Percentiles rank a stretch among this genome's conserved stretches.
These are phyloP conservation scores for Aspergillus cejpii DNA, from an alignment of 2,329 filamentous ascomycete species.

Conservation along the genomic window DNA sequence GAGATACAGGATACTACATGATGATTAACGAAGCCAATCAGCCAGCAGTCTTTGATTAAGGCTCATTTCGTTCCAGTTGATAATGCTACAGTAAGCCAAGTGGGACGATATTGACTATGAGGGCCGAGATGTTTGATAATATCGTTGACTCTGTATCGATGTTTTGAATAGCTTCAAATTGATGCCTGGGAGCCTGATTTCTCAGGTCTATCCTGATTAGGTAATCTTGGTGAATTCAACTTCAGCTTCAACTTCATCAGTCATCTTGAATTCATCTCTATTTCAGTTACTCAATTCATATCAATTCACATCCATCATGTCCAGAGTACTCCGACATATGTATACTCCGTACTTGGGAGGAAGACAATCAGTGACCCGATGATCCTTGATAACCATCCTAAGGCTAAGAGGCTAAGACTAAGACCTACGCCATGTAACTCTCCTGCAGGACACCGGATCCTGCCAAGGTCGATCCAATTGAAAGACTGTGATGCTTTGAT, in stretches of 20 bases:
- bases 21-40: not conserved
- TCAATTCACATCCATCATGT: too few relatives aligned
- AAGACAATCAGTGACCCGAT: too few relatives aligned
- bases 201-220: not conserved
- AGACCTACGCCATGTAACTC: constrained; percentile 10
- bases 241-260: not conserved
- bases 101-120: too few relatives aligned
- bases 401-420: too few relatives aligned
- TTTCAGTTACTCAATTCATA: too few relatives aligned
- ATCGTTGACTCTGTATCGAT: too few relatives aligned
- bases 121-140: too few relatives aligned
- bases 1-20: not conserved
- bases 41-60: not conserved
- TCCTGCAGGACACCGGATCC: not conserved
- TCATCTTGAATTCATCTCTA: not conserved
- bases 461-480: constrained; percentile 4
- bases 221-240: not conserved
- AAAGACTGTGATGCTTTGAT: not conserved
- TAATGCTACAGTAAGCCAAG: too few relatives aligned
- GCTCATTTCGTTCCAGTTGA: not conserved
- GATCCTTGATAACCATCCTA: too few relatives aligned
- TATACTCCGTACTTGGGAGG: too few relatives aligned
- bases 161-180: too few relatives aligned
- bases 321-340: too few relatives aligned
- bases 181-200: not conserved